A percentile compares a stretch with the other conserved stretches of the same genome.
phyloP scores from a whole-genome alignment of 768 basidiomycete species.

The Mycena rosella region DNA sequence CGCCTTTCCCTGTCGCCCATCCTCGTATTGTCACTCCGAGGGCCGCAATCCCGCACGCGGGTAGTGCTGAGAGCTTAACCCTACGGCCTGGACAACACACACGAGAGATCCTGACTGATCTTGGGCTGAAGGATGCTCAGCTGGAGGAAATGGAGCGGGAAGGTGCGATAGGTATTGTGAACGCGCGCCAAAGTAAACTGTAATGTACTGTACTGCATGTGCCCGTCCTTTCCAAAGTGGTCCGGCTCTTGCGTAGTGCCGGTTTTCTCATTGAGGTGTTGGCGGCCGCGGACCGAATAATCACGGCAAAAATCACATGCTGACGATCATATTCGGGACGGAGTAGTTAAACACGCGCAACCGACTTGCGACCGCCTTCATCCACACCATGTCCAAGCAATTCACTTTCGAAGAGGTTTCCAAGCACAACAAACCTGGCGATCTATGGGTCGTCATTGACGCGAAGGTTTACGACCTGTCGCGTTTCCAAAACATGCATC shows the following conservation, averaged over 20 bases:
- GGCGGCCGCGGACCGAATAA: too few species aligned
- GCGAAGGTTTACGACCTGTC: conserved; percentile 86
- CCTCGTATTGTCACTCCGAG: conserved; percentile 56
- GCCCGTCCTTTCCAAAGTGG: too few species aligned
- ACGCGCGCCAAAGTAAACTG: conserved; percentile 30
- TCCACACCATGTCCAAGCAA: conserved; percentile 51
- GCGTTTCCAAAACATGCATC: conserved; percentile 84
- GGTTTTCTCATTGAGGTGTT: too few species aligned
- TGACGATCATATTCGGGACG: too few species aligned
- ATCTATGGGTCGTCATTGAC: conserved; percentile 90
- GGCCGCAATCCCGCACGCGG: conserved; percentile 17
- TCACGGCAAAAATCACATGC: background rate
- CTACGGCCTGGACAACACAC: conserved; percentile 68
- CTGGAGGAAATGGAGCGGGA: conserved; percentile 53
- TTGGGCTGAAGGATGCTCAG: conserved; percentile 61
- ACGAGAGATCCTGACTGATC: conserved; percentile 62
- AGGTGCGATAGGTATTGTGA: conserved; percentile 58
- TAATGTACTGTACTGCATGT: background rate
- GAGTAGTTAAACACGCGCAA: too few species aligned
- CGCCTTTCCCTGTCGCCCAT: conserved; percentile 63
- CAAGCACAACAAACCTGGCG: conserved; percentile 84
- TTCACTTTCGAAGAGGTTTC: conserved; percentile 79
- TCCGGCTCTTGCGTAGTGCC: too few species aligned
- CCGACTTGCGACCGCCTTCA: background rate
- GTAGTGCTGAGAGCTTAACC: conserved; percentile 34